Evolutionary conservation across 768 basidiomycete genomes (phyloP), one percentile per base, ranked within the genome.

Genomic region (Grammothele lineata): DNA sequence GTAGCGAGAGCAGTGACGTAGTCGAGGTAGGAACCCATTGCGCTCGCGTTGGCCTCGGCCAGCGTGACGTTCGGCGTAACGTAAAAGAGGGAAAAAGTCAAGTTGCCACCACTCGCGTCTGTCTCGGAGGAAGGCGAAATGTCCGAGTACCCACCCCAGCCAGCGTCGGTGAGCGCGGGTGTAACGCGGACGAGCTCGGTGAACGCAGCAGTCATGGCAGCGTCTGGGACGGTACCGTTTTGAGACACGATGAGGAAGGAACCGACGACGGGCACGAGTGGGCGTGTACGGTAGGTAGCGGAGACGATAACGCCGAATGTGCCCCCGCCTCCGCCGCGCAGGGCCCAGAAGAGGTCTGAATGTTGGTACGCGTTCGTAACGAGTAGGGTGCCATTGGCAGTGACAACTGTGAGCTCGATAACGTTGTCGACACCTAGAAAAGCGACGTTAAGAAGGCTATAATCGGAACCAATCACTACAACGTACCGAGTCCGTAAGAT

Each of bases 321-420:
- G 10, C 62, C 61, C 3, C 68, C 66, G 0, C 68, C 72, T 2
- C 72, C 72, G 9, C 74, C 74, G 6, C 70, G 58, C 17, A 80
- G 69, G 15, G 77, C 78, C 50, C 70, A 80, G 62, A 77, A 79
- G 0, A 79, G 67, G 57, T 79, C 77, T 45, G 67, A 46, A 47
- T 79, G 73, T 49, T 77, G 61, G 37, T 62, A 63, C 15, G 64
- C 67, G 57, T 76, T 79, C 3, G 64, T 75, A 1, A 63, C 65
- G 23, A 72, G 65, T 47, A 61, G 58, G 15, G 62, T 47, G 0
- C 78, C 79, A 54, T 75, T 73, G 0, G 79, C 74, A 3, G 76
- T 78, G 8, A 80, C 77, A 4, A 80, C 60, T 46, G 72, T 73
- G 60, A 69, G 72, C 58, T 81, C 64, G 4, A 78, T 24, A 7